Conservation (phyloP, 371 early-diverging fungal species). For the Dichotomocladium elegans region DNA sequence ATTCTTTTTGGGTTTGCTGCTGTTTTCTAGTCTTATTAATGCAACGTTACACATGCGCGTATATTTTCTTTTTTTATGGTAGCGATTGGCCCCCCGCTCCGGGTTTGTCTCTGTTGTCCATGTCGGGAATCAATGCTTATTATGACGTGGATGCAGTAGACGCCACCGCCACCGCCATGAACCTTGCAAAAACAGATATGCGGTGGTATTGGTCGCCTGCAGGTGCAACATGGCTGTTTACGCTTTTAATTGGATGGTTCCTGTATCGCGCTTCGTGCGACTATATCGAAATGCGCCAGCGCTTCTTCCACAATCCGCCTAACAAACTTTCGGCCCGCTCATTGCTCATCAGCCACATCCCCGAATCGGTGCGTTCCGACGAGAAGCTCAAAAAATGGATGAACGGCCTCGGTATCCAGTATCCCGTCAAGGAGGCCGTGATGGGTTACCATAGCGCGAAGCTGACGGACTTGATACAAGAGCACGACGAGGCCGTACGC, state of each 20-base stretch:
- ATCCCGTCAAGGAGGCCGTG: constrained; percentile 56
- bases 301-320: constrained; percentile 53
- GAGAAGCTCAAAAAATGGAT: constrained; percentile 53
- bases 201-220: constrained; percentile 65
- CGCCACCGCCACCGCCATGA: too few species aligned
- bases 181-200: constrained; percentile 9
- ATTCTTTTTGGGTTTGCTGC: not conserved
- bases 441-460: constrained; percentile 71
- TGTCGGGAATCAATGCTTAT: constrained; percentile 23
- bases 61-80: constrained; percentile 13
- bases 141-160: constrained; percentile 7
- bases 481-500: constrained; percentile 66
- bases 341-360: constrained; percentile 69
- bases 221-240: constrained; percentile 60
- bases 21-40: not conserved
- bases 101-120: constrained; percentile 23
- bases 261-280: constrained; percentile 55
- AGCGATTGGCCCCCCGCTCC: constrained; percentile 31
- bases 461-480: constrained; percentile 62
- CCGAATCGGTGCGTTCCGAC: constrained; percentile 55
- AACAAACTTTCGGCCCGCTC: constrained; percentile 62
- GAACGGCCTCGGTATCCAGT: constrained; percentile 30
- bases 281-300: constrained; percentile 58
- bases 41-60: constrained; percentile 1
- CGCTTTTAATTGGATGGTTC: constrained; percentile 47